A percentile compares a stretch with the other conserved stretches of the same genome.
phyloP scores from a whole-genome alignment of 2,329 filamentous ascomycete species.

The Gyromitra esculenta region DNA sequence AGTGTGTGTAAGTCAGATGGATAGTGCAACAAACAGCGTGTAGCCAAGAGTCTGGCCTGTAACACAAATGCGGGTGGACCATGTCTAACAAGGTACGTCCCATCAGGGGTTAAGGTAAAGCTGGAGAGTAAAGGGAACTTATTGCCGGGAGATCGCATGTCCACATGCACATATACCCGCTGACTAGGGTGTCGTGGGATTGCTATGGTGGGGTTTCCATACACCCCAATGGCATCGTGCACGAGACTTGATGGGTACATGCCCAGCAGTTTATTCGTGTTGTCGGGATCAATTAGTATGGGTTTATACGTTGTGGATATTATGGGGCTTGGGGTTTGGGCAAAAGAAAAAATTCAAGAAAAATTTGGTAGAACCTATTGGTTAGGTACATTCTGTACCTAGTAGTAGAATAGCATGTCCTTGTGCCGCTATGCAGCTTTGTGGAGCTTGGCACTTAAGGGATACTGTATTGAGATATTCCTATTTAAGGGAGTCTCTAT shows the following conservation, averaged over 20 bases:
- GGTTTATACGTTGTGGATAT: neutral
- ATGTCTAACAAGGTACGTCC: conserved; percentile 5
- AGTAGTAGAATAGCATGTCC: neutral
- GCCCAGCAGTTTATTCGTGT: neutral
- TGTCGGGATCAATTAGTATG: neutral
- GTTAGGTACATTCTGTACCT: too few relatives aligned
- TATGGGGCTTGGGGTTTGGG: neutral
- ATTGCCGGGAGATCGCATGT: conserved; percentile 30
- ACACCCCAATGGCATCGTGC: neutral
- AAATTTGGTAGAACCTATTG: neutral
- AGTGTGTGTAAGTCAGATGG: neutral
- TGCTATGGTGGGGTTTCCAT: neutral
- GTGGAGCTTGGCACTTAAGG: neutral
- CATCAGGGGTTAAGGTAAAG: neutral
- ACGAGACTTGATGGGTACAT: conserved; percentile 4
- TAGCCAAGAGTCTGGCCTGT: neutral
- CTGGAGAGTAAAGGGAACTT: neutral
- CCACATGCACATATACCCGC: conserved; percentile 28
- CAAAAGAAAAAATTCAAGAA: neutral
- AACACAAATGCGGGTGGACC: neutral
- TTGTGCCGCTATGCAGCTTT: neutral
- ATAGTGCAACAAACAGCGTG: neutral
- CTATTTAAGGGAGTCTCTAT: neutral
- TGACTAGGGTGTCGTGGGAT: conserved; percentile 22
- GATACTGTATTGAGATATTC: neutral